phyloP scores from a whole-genome alignment of 2,329 filamentous ascomycete species.

The Dothiorella sarmentorum region DNA sequence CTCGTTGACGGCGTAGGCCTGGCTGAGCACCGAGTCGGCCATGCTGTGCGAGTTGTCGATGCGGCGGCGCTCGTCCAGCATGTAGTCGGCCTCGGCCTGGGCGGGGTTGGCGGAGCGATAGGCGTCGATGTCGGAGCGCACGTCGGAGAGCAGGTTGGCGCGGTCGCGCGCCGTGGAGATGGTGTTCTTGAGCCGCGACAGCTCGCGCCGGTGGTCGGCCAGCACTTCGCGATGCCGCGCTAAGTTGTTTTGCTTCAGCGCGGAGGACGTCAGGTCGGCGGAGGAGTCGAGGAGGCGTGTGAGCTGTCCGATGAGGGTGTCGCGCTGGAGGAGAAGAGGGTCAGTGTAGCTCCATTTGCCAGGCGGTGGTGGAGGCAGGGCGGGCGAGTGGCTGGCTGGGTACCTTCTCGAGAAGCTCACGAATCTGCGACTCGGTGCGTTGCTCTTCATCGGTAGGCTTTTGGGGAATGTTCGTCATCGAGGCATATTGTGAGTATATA shows the following conservation, averaged over 20 bases:
- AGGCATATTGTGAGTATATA: slow-evolving; percentile 85
- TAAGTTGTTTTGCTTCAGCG: slow-evolving; percentile 96
- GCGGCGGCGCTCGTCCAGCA: slow-evolving; percentile 82
- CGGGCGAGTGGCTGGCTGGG: slow-evolving; percentile 12
- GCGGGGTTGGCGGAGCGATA: slow-evolving; percentile 81
- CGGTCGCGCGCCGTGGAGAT: slow-evolving; percentile 78
- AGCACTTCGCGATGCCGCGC: slow-evolving; percentile 88
- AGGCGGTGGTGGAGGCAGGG: slow-evolving; percentile 16
- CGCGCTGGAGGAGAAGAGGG: slow-evolving; percentile 57
- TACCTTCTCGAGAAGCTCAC: slow-evolving; percentile 81
- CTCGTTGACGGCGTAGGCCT: slow-evolving; percentile 96
- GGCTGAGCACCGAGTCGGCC: slow-evolving; percentile 84
- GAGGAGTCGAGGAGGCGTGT: slow-evolving; percentile 89
- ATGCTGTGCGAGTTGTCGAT: slow-evolving; percentile 88
- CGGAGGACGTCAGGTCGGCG: slow-evolving; percentile 78
- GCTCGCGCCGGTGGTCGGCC: slow-evolving; percentile 78
- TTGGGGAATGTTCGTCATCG: slow-evolving; percentile 70
- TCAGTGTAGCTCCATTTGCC: slow-evolving; percentile 2
- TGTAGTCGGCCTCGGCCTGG: slow-evolving; percentile 88
- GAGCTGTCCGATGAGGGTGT: slow-evolving; percentile 76
- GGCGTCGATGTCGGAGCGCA: slow-evolving; percentile 86
- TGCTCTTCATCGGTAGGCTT: slow-evolving; percentile 84
- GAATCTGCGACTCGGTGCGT: slow-evolving; percentile 73
- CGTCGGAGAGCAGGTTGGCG: slow-evolving; percentile 84
- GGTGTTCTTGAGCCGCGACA: slow-evolving; percentile 67